Percentiles rank a stretch among this genome's conserved stretches.
Evolutionary conservation across 305 asterid species (phyloP).

Genomic region (Fraxinus angustifolia): DNA sequence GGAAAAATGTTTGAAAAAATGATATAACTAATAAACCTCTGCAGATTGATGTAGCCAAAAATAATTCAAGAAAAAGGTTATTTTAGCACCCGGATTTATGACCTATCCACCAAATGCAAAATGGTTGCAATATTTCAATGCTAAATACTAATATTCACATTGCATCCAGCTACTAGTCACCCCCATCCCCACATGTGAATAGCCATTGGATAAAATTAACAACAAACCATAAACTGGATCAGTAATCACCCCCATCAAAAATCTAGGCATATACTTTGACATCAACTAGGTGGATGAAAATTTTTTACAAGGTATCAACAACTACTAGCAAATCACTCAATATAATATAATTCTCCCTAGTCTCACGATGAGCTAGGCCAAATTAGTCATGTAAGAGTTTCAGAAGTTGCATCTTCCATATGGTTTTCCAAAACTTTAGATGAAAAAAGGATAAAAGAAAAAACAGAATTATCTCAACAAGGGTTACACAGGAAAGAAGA

Average conservation of each 20-base stretch:
- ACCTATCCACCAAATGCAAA: neutral
- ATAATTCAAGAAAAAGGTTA: neutral
- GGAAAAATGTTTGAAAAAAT: neutral
- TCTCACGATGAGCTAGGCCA: neutral
- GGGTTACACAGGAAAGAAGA: neutral
- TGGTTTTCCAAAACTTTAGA: neutral
- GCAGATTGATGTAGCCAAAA: slow-evolving; percentile 2
- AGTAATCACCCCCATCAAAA: neutral
- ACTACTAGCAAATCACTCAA: neutral
- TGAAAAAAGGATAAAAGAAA: neutral
- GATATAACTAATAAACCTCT: neutral
- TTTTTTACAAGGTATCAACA: neutral
- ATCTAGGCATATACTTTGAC: neutral
- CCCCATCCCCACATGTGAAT: neutral
- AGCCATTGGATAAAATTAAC: neutral
- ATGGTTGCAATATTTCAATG: neutral
- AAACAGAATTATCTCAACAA: neutral
- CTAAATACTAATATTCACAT: neutral
- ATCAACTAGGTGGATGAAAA: neutral
- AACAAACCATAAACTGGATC: neutral
- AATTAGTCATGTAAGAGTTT: neutral
- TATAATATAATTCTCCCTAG: neutral
- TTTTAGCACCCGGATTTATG: neutral
- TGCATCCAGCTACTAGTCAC: neutral
- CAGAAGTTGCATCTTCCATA: neutral